Base-by-base conservation (phyloP, 176 grass and related monocot species). In the Oryza officinalis region DNA sequence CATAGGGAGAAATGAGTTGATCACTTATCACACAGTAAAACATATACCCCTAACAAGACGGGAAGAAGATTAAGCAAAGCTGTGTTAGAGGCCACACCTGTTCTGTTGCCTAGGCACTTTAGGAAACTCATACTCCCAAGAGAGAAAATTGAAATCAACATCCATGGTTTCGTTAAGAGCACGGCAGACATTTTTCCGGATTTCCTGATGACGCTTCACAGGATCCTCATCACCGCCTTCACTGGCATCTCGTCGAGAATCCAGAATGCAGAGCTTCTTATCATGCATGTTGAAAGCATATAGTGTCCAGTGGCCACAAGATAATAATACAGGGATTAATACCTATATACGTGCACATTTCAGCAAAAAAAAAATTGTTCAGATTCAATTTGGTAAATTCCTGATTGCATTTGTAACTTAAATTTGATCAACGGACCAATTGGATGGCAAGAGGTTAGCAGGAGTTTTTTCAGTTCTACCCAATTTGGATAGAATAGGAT, bases 281-380 rank as follows among this genome's bases (percentile, higher is more conserved):
- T 63, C 76, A 18, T 5, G 37, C 76, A 78, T 78, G 76, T 78
- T 78, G 60, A 78, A 78, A 65, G 60, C 76, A 27, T 78, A 78
- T 1, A 78, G 60, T 28, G 35, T 44, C 75, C 75, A 78, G 1
- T 78, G 59, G 6, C 0, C 1, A 45, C 1, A n/a, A 45, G 27
- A 5, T 40, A 6, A 5, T 40, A 6, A 6, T 14, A 78, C 76
- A 6, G 76, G 76, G 0, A 78, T 65, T 13, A 78, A 45, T 63
- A 78, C 37, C 76, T 78, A 27, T 57, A 27, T 57, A 41, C n/a
- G n/a, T 18, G 0, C 50, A 54, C 50, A 22, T 54, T 52, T 54
- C 1, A 54, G 38, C 7, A 38, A 38, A 65, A 74, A 31, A 31
- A 27, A 27, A 0, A 35, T 6, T 7, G 13, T 6, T 74, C 26